Conservation (phyloP, 768 basidiomycete genomes). For the Mrakia blollopis region DNA sequence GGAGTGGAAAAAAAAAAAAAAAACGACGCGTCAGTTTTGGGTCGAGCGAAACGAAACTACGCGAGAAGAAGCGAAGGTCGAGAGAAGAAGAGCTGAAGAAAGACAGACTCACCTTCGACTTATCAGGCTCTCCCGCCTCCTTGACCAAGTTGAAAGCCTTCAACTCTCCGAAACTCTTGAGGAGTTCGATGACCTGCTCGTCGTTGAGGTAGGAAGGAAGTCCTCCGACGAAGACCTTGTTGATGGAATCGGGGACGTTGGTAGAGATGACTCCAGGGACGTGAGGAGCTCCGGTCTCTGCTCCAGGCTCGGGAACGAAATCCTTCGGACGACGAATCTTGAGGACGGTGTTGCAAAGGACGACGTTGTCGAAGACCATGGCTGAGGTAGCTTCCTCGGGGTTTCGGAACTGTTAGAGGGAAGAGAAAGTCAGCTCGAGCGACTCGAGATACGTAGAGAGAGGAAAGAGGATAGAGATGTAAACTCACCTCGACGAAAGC, state of each 20-base stretch:
- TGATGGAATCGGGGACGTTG: slow-evolving; percentile 92
- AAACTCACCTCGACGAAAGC: slow-evolving; percentile 87
- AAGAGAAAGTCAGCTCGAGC: background rate
- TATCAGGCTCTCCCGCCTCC: slow-evolving; percentile 65
- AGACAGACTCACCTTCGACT: slow-evolving; percentile 70
- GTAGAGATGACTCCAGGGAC: slow-evolving; percentile 95
- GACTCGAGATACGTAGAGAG: background rate
- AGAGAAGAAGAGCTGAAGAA: background rate
- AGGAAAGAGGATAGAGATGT: background rate
- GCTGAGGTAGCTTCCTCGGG: slow-evolving; percentile 94
- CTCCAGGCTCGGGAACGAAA: slow-evolving; percentile 69
- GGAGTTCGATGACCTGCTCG: slow-evolving; percentile 94
- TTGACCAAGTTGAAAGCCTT: slow-evolving; percentile 97
- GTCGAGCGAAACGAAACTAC: background rate
- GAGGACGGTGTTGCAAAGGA: slow-evolving; percentile 90
- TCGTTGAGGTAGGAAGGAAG: slow-evolving; percentile 93
- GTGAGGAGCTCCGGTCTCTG: slow-evolving; percentile 61
- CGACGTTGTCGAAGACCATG: slow-evolving; percentile 95
- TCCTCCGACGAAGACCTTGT: slow-evolving; percentile 97
- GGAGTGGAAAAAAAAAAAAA: background rate
- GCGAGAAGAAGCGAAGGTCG: too few species aligned
- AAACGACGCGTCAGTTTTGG: background rate
- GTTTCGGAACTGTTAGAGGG: slow-evolving; percentile 74
- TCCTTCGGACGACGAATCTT: slow-evolving; percentile 98
- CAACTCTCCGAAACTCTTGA: slow-evolving; percentile 95